Evolutionary conservation across 768 basidiomycete species (phyloP).

Genomic region (Pisolithus sp.): DNA sequence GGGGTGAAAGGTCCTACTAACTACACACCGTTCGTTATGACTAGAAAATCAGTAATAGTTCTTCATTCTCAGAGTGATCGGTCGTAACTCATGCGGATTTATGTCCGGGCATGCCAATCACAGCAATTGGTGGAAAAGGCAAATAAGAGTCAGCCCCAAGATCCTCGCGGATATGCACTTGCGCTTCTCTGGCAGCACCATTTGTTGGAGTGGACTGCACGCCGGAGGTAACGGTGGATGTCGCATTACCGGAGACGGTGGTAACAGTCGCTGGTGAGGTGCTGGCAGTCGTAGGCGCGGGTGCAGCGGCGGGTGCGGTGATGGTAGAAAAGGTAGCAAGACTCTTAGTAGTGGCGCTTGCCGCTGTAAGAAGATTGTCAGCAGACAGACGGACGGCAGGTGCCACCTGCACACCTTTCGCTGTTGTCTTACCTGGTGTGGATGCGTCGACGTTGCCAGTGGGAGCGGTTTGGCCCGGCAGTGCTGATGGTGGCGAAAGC

Average conservation of each 20-base stretch:
- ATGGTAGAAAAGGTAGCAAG: neutral
- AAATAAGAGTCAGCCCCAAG: neutral
- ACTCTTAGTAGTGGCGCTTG: neutral
- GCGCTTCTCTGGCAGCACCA: neutral
- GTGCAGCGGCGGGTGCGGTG: neutral
- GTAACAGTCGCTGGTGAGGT: neutral
- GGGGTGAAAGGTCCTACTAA: too few relatives aligned
- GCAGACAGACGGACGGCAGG: neutral
- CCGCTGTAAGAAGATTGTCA: neutral
- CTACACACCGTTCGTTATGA: too few relatives aligned
- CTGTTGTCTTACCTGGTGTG: neutral
- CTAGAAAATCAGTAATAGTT: too few relatives aligned
- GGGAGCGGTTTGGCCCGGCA: conserved; percentile 21
- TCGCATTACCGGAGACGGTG: neutral
- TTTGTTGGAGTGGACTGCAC: neutral
- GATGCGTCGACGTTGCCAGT: conserved; percentile 6
- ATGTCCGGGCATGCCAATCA: neutral
- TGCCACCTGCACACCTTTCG: neutral
- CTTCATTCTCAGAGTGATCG: too few relatives aligned
- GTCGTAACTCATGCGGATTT: too few relatives aligned
- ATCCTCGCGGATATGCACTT: neutral
- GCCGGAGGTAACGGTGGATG: neutral
- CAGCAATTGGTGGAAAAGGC: neutral
- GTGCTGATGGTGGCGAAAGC: conserved; percentile 13
- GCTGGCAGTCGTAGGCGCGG: neutral